Evolutionary conservation across 176 grass and related monocot species (phyloP).

Genomic region (Ampelocalamus luodianensis): DNA sequence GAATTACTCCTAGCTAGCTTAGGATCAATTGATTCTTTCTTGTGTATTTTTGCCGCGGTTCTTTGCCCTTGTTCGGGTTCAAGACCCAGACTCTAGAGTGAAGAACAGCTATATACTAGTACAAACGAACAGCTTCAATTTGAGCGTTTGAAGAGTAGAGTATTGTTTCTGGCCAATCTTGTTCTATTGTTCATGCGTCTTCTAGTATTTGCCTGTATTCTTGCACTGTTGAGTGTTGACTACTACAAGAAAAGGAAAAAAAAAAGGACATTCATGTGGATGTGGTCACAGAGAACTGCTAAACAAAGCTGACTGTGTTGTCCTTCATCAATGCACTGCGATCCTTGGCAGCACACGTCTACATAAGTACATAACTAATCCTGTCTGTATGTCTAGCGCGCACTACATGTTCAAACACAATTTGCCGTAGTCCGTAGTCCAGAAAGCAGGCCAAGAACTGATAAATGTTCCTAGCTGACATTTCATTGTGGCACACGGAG

Average conservation of each 20-base stretch:
- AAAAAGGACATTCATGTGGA: too few species aligned
- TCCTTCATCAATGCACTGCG: neutral
- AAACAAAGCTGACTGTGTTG: neutral
- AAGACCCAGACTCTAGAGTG: neutral
- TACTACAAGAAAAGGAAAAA: too few species aligned
- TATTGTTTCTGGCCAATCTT: neutral
- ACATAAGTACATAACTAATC: neutral
- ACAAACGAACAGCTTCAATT: conserved; percentile 18
- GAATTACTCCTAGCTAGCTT: conserved; percentile 14
- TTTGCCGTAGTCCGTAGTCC: neutral
- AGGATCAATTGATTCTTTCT: conserved; percentile 45
- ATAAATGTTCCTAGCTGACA: neutral
- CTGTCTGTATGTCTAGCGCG: neutral
- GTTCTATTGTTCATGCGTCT: neutral
- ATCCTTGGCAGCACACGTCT: neutral
- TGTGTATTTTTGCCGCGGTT: conserved; percentile 37
- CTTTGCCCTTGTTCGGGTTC: conserved; percentile 34
- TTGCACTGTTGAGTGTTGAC: neutral
- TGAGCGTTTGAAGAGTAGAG: neutral
- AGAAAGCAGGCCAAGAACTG: neutral
- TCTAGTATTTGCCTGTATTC: neutral
- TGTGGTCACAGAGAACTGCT: neutral
- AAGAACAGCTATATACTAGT: neutral
- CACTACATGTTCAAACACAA: neutral
- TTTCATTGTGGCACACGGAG: too few species aligned